Evolutionary conservation across 2,329 filamentous ascomycete species (phyloP), one percentile per base, ranked within the genome.

Genomic region (Calonectria pseudoturangicola): DNA sequence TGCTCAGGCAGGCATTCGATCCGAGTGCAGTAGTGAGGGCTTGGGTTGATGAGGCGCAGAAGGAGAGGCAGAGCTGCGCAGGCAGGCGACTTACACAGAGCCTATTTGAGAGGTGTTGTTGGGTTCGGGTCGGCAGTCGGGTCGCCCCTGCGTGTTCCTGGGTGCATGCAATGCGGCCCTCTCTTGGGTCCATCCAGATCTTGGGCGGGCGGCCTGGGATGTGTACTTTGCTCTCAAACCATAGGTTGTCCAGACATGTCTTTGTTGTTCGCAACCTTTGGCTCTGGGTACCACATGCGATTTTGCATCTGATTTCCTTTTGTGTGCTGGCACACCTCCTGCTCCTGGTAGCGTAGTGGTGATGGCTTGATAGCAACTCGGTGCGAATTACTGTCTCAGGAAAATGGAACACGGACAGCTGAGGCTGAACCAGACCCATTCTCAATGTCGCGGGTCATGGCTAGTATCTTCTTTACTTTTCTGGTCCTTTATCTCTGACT

Each of bases 361-460:
- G 41, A 63, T 45, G 43, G 27, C 62, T 36, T 9, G 10, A 25
- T 39, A 54, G 7, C 6, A 50, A 10, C 10, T 25, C 36, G 65
- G 12, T 65, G 62, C 39, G 62, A 36, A 65, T 64, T 66, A 70
- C 66, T 74, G 70, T 74, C 70, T 58, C 54, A 58, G 36, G n/a
- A 28, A 67, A 50, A 68, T 39, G 47, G 47, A 66, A 50, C 63
- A 66, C 45, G 54, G 41, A 21, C 43, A 48, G n/a, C 43, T 48
- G 18, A 47, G 30, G 30, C 63, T 41, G 30, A 51, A n/a, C 25
- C 33, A 43, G 48, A 51, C 33, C 36, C 36, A 13, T 66, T 21
- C 16, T 45, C 18, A 30, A 66, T 66, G 36, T 43, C 43, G 33
- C 41, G 48, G 64, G 48, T 41, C 33, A 28, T 66, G 48, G 56